Percentiles rank a stretch among this genome's conserved stretches.
Conservation (phyloP, 306 rosid species). For the Comarum palustre region DNA sequence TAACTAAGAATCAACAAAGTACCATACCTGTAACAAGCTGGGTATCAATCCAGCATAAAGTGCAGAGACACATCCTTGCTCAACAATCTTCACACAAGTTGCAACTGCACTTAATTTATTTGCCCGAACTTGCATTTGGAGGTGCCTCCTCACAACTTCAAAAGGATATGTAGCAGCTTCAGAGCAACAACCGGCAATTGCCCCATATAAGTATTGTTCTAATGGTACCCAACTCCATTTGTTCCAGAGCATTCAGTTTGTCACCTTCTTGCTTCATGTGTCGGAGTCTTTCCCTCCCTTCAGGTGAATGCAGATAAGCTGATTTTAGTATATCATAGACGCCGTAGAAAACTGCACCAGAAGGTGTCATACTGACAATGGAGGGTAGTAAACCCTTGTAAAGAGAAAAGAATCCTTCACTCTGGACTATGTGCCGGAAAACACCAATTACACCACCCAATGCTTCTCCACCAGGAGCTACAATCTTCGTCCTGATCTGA, state of each 20-base stretch:
- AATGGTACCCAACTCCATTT: constrained; percentile 80
- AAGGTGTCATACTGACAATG: constrained; percentile 92
- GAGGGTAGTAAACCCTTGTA: constrained; percentile 96
- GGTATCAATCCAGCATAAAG: constrained; percentile 92
- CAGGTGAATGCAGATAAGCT: constrained; percentile 80
- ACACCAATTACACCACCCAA: constrained; percentile 87
- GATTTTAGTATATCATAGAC: constrained; percentile 86
- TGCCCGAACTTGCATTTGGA: constrained; percentile 85
- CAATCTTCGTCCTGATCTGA: constrained; percentile 84
- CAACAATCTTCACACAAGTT: constrained; percentile 71
- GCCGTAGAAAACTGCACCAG: constrained; percentile 94
- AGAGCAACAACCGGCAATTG: constrained; percentile 87
- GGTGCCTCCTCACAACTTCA: constrained; percentile 92
- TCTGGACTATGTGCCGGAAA: constrained; percentile 74
- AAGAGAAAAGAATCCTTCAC: constrained; percentile 91
- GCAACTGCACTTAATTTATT: constrained; percentile 64
- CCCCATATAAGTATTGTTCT: constrained; percentile 82
- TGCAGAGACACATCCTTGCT: constrained; percentile 80
- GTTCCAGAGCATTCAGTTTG: constrained; percentile 80
- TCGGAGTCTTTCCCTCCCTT: constrained; percentile 72
- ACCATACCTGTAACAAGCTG: constrained; percentile 71
- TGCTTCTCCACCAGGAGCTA: constrained; percentile 98
- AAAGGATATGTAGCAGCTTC: constrained; percentile 97
- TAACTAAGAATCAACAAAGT: neutral
- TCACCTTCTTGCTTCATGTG: constrained; percentile 57